Evolutionary conservation across 2,329 filamentous ascomycete species (phyloP).

Genomic region (Sporothrix protearum): DNA sequence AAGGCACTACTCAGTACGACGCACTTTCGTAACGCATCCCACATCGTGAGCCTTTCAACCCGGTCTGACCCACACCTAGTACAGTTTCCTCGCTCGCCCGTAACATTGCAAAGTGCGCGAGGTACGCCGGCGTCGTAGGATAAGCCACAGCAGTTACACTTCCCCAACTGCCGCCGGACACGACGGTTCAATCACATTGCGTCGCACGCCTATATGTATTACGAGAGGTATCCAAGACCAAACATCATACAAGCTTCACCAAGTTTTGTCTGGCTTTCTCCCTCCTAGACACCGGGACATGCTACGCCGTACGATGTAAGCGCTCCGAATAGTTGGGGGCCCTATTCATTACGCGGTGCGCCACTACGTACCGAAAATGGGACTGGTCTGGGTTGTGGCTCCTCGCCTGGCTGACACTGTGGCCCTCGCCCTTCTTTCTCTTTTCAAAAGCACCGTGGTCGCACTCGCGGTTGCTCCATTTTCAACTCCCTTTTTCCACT

Average conservation of each 20-base stretch:
- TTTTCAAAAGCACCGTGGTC: background rate
- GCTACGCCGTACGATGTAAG: background rate
- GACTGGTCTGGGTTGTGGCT: slow-evolving; percentile 11
- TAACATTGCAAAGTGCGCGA: slow-evolving; percentile 24
- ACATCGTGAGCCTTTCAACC: slow-evolving; percentile 26
- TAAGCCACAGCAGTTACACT: slow-evolving; percentile 11
- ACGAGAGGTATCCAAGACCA: background rate
- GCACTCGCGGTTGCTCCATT: background rate
- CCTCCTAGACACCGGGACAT: background rate
- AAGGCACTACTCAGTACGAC: slow-evolving; percentile 10
- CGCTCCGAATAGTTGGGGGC: background rate
- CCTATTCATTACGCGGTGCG: slow-evolving; percentile 10
- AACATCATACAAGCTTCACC: background rate
- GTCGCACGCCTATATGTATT: background rate
- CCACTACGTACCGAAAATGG: slow-evolving; percentile 8
- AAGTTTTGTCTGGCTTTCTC: background rate
- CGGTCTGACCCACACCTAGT: slow-evolving; percentile 28
- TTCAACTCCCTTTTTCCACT: slow-evolving; percentile 15
- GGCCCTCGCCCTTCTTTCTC: background rate
- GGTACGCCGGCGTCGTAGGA: slow-evolving; percentile 29
- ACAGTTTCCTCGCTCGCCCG: slow-evolving; percentile 18
- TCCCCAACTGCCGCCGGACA: background rate
- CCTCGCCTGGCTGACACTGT: background rate
- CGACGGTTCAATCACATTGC: background rate
- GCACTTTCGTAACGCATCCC: slow-evolving; percentile 19